Evolutionary conservation across 768 basidiomycete species (phyloP).

Genomic region (Trametes gibbosa): DNA sequence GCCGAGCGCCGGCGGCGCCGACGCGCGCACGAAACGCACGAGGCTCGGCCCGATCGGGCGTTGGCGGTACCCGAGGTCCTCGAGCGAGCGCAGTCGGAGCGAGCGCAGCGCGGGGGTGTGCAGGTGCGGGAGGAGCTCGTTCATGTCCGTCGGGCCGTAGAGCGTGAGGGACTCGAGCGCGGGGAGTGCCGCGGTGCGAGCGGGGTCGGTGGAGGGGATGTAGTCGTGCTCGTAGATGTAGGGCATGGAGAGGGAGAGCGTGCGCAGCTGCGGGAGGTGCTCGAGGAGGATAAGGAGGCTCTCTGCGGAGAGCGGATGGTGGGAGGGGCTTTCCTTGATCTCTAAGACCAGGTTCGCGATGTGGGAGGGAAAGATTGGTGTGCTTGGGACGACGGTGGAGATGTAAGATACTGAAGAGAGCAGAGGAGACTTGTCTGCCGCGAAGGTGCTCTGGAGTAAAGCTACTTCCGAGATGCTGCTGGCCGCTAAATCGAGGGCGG

Average conservation of each 20-base stretch:
- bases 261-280: slow-evolving; percentile 38
- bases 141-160: slow-evolving; percentile 31
- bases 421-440: slow-evolving; percentile 15
- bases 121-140: slow-evolving; percentile 29
- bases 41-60: slow-evolving; percentile 31
- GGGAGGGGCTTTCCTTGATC: slow-evolving; percentile 13
- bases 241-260: slow-evolving; percentile 41
- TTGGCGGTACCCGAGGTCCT: slow-evolving; percentile 33
- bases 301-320: slow-evolving; percentile 23
- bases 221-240: slow-evolving; percentile 26
- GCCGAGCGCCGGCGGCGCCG: slow-evolving; percentile 35
- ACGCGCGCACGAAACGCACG: slow-evolving; percentile 32
- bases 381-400: slow-evolving; percentile 17
- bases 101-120: slow-evolving; percentile 36
- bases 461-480: slow-evolving; percentile 9
- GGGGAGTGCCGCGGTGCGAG: slow-evolving; percentile 23
- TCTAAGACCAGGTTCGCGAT: slow-evolving; percentile 16
- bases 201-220: slow-evolving; percentile 14
- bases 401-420: slow-evolving; percentile 14
- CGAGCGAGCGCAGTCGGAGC: slow-evolving; percentile 42
- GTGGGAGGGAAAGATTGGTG: slow-evolving; percentile 33
- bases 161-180: slow-evolving; percentile 32
- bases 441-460: slow-evolving; percentile 14
- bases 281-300: slow-evolving; percentile 33
- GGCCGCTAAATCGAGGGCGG: slow-evolving; percentile 6